phyloP scores from a whole-genome alignment of 2,329 filamentous ascomycete genomes.

The Aspergillus viridinutans region DNA sequence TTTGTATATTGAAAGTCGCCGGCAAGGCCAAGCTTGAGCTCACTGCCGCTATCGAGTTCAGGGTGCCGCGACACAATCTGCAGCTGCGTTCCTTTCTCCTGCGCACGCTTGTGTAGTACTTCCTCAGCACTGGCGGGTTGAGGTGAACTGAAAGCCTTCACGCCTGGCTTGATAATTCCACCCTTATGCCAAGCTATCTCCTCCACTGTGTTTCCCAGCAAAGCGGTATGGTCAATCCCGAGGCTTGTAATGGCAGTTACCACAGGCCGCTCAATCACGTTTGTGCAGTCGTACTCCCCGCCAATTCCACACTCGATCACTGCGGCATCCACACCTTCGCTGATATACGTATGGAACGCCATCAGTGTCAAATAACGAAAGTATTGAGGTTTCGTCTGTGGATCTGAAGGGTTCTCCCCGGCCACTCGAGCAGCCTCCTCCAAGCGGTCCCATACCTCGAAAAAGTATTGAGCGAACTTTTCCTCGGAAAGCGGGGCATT shows the following conservation, averaged over 20 bases:
- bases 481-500: slow-evolving; percentile 64
- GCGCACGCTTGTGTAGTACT: slow-evolving; percentile 54
- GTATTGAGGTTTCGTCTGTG: slow-evolving; percentile 73
- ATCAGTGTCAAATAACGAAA: slow-evolving; percentile 89
- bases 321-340: slow-evolving; percentile 70
- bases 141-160: slow-evolving; percentile 59
- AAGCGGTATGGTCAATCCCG: slow-evolving; percentile 77
- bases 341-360: slow-evolving; percentile 77
- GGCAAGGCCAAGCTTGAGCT: slow-evolving; percentile 54
- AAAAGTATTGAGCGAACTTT: slow-evolving; percentile 73
- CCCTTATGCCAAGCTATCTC: slow-evolving; percentile 91
- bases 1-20: slow-evolving; percentile 62
- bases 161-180: slow-evolving; percentile 72
- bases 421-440: slow-evolving; percentile 51
- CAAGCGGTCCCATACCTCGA: slow-evolving; percentile 73
- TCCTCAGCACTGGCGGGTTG: slow-evolving; percentile 53
- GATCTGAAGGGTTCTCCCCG: slow-evolving; percentile 49
- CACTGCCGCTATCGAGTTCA: slow-evolving; percentile 35
- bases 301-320: slow-evolving; percentile 93
- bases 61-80: slow-evolving; percentile 49
- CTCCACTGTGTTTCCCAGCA: slow-evolving; percentile 74
- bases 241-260: slow-evolving; percentile 73
- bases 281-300: slow-evolving; percentile 89
- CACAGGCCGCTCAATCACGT: slow-evolving; percentile 68
- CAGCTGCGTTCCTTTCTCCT: slow-evolving; percentile 47